Percentiles rank a stretch among this genome's conserved stretches.
Conservation (phyloP, 2,329 filamentous ascomycete genomes). For the Coniochaeta sp. region DNA sequence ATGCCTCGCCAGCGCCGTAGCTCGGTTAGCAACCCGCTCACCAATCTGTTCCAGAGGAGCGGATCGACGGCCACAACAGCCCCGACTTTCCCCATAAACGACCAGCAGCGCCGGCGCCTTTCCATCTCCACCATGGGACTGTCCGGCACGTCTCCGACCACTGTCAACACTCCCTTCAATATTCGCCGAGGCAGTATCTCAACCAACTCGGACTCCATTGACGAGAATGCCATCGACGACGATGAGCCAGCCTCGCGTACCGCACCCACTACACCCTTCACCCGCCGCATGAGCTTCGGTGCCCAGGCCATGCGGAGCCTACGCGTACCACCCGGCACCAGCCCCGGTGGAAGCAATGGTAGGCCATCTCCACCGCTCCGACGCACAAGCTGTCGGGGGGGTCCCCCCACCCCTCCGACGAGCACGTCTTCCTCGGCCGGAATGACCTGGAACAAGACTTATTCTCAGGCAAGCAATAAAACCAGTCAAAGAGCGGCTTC, state of each 20-base stretch:
- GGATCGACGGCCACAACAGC: constrained; percentile 41
- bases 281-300: constrained; percentile 84
- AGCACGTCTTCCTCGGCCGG: constrained; percentile 22
- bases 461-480: constrained; percentile 52
- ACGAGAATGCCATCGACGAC: constrained; percentile 69
- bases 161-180: constrained; percentile 35
- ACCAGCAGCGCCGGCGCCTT: constrained; percentile 56
- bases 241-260: constrained; percentile 45
- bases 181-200: constrained; percentile 62
- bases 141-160: constrained; percentile 63
- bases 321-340: constrained; percentile 48
- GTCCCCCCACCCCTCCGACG: constrained; percentile 22
- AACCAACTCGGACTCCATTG: constrained; percentile 55
- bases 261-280: constrained; percentile 66
- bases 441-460: constrained; percentile 29
- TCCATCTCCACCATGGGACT: constrained; percentile 69
- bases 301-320: constrained; percentile 69
- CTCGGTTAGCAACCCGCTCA: constrained; percentile 50
- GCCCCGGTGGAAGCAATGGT: constrained; percentile 51
- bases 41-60: constrained; percentile 51
- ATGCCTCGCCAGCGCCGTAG: constrained; percentile 26
- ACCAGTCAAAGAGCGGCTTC: constrained; percentile 51
- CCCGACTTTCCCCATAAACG: constrained; percentile 38
- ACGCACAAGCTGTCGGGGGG: constrained; percentile 12
- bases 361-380: constrained; percentile 38